These are phyloP conservation scores for Crucibulum laeve DNA, from an alignment of 768 basidiomycete species.

Conservation along the genomic window DNA sequence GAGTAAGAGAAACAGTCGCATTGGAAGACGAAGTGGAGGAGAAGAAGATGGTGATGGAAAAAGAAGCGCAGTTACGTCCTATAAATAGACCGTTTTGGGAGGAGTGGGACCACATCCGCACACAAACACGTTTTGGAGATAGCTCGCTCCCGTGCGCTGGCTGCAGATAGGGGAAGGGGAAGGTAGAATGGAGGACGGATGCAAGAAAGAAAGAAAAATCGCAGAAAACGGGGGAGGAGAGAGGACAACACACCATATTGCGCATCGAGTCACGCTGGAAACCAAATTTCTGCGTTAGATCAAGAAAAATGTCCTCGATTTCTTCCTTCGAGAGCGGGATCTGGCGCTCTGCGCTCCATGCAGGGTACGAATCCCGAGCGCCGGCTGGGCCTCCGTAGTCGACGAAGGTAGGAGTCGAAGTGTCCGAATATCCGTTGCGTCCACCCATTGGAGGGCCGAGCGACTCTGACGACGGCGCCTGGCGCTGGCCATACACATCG, in stretches of 20 bases:
- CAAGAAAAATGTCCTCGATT: slow-evolving; percentile 97
- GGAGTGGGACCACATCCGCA: neutral
- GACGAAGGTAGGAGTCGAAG: slow-evolving; percentile 69
- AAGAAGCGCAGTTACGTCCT: neutral
- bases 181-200: neutral
- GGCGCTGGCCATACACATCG: slow-evolving; percentile 66
- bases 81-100: neutral
- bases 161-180: no score
- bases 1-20: no score
- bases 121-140: no score
- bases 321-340: slow-evolving; percentile 99
- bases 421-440: slow-evolving; percentile 58
- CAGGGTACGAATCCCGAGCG: slow-evolving; percentile 83
- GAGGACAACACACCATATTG: slow-evolving; percentile 77
- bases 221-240: no score
- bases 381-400: slow-evolving; percentile 56
- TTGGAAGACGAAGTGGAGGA: slow-evolving; percentile 1
- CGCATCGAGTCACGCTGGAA: slow-evolving; percentile 95
- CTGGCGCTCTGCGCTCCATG: slow-evolving; percentile 88
- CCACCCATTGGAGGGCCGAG: slow-evolving; percentile 46
- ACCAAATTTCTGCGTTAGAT: slow-evolving; percentile 97
- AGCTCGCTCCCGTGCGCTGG: no score
- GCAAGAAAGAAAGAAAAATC: slow-evolving; percentile 1
- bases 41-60: neutral
- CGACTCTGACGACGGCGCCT: slow-evolving; percentile 74